Evolutionary conservation across 2,329 filamentous ascomycete species (phyloP), one percentile per base, ranked within the genome.

Genomic region (Microdochium paspali): DNA sequence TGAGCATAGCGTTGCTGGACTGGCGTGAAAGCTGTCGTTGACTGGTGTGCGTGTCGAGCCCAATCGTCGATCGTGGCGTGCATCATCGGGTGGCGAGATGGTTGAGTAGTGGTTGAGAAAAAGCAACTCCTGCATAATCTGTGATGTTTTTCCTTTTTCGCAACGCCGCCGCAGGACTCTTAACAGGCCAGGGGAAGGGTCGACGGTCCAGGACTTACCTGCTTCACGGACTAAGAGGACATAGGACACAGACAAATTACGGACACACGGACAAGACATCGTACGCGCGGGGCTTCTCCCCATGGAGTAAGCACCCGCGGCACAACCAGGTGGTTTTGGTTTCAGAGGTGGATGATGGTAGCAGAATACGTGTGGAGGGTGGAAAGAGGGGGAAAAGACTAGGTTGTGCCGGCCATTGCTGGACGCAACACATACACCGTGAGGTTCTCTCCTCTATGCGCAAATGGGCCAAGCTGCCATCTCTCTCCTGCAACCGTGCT

Each of bases 341-440:
- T 40, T 40, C 35, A 40, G 35, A 40, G 35, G 35, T 40, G 35
- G 18, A 40, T 40, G 35, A 40, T 40, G n/a, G 35, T 40, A 40
- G 35, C 35, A 40, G 35, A 7, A 18, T 40, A 40, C 18, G 35
- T 21, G 35, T 28, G 35, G 18, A 18, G 35, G 35, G 18, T 40
- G 35, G 35, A 20, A 40, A 40, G 35, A 21, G 35, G 35, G 26
- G 15, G 35, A 40, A 40, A 40, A 40, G 35, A 40, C 35, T 40
- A 40, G 35, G 35, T 20, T 18, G 35, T 21, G 35, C 18, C 13
- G 18, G 15, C 13, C 35, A 40, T 40, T 40, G 35, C 35, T 40
- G 35, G 35, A 20, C 15, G 13, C 35, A 12, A 21, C 35, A 40
- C 35, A 40, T 40, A 40, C 35, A 40, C 35, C 35, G 18, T 10